phyloP scores from a whole-genome alignment of 179 eudicot species.

The Patellifolia procumbens region DNA sequence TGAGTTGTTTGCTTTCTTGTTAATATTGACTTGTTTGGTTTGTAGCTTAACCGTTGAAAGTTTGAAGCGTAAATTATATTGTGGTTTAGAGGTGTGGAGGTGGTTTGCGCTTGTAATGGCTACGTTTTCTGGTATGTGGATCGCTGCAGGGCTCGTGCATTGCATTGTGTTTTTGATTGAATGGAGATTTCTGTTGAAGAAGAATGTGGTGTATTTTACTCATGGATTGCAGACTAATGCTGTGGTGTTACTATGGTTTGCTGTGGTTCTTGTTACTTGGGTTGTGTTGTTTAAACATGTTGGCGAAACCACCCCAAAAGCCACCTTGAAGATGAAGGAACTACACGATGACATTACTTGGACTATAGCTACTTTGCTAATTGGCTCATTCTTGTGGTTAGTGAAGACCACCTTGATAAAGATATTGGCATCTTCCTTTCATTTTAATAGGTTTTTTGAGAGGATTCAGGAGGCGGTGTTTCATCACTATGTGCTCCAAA shows the following conservation, averaged over 20 bases:
- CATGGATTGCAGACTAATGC: constrained; percentile 38
- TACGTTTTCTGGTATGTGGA: too few species aligned
- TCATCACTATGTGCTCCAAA: constrained; percentile 45
- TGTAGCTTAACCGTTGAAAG: too few species aligned
- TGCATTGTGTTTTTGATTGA: too few species aligned
- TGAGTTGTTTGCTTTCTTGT: too few species aligned
- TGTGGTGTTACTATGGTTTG: constrained; percentile 38
- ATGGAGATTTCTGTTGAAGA: too few species aligned
- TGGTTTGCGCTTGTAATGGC: too few species aligned
- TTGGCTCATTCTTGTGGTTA: constrained; percentile 43
- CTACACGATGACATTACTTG: constrained; percentile 34
- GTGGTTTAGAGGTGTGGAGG: too few species aligned
- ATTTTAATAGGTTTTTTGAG: constrained; percentile 42
- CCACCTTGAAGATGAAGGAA: neutral
- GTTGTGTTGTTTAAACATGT: constrained; percentile 29
- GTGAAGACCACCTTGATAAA: constrained; percentile 43
- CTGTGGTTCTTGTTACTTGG: constrained; percentile 40
- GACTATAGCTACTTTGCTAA: constrained; percentile 28
- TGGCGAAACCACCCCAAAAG: neutral
- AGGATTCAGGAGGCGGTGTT: constrained; percentile 48
- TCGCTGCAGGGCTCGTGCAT: too few species aligned
- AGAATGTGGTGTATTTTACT: too few species aligned
- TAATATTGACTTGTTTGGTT: too few species aligned
- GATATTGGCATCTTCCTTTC: constrained; percentile 46
- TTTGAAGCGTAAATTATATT: too few species aligned